Evolutionary conservation across 768 basidiomycete species (phyloP), one percentile per base, ranked within the genome.

Genomic region (Tricholoma hemisulphureum): DNA sequence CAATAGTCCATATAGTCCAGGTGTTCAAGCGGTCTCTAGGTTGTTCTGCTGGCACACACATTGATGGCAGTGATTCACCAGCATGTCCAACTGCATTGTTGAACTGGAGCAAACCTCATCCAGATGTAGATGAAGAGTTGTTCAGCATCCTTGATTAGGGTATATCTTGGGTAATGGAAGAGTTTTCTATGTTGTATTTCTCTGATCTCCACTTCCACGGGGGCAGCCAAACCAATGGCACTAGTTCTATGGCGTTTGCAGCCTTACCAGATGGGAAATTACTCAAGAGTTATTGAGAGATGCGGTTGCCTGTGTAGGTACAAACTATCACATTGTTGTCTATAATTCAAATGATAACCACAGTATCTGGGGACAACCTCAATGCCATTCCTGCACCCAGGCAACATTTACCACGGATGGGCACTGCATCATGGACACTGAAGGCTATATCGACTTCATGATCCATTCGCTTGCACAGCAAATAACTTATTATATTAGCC

Each of bases 401-500:
- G 46, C 46, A 29, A 26, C 26, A 16, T 29, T 28, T n/a, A 28
- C 46, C 14, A 26, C 16, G 1, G 28, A n/a, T 28, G 46, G 46
- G 26, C 4, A 7, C n/a, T 48, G 46, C 26, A 48, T 48, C 46
- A 48, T 48, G 26, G 46, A 48, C 7, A 26, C 46, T 7, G 16
- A 48, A 16, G 26, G 29, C 46, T 48, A 48, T n/a, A 29, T 48
- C 26, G 11, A 48, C 6, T 48, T 28, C 26, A 48, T 48, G 46
- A n/a, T 48, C 24, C 46, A 28, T 48, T 48, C 26, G 4, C 29
- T 48, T 13, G 46, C 46, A 29, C 46, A 48, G 26, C 46, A 48
- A 28, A 48, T 48, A 26, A 48, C 46, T n/a, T 48, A 48, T 4
- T 48, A 48, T 48, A 48, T 48, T n/a, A 48, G 46, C n/a, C 46